Evolutionary conservation across 164 flowering plant genomes (phyloP).

Genomic region (Sedum album): DNA sequence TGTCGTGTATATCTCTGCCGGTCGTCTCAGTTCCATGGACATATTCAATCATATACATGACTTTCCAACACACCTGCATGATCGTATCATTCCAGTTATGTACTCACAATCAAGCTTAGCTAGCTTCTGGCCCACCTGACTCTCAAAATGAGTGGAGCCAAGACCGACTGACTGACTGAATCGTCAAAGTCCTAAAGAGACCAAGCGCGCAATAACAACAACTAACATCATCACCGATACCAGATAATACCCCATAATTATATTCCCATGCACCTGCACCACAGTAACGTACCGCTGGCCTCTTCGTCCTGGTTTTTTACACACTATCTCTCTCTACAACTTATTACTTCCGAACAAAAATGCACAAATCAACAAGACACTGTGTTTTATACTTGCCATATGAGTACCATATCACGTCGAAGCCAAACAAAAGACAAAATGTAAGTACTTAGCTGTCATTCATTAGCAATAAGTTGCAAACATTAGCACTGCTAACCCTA

Average conservation of each 20-base stretch:
- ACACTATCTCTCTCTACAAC: background rate
- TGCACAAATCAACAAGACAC: too few relatives aligned
- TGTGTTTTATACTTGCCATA: too few relatives aligned
- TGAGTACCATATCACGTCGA: too few relatives aligned
- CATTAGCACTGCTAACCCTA: background rate
- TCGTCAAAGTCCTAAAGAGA: background rate
- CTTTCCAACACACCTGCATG: conserved; percentile 1
- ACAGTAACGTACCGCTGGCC: background rate
- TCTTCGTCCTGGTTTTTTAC: background rate
- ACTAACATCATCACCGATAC: background rate
- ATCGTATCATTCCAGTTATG: background rate
- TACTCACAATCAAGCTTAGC: background rate
- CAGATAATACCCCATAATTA: background rate
- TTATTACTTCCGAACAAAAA: background rate
- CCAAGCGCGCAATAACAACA: background rate
- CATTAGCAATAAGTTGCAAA: background rate
- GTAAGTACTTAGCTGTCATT: too few relatives aligned
- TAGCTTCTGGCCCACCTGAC: background rate
- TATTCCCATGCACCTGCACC: background rate
- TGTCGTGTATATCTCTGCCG: conserved; percentile 1
- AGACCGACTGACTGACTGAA: conserved; percentile 1
- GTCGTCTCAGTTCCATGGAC: background rate
- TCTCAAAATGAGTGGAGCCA: conserved; percentile 3
- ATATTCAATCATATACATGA: conserved; percentile 1
- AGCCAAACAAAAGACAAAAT: too few relatives aligned